Evolutionary conservation across 352 stramenopile genomes (phyloP).

Genomic region (Phytopythium aichiense): DNA sequence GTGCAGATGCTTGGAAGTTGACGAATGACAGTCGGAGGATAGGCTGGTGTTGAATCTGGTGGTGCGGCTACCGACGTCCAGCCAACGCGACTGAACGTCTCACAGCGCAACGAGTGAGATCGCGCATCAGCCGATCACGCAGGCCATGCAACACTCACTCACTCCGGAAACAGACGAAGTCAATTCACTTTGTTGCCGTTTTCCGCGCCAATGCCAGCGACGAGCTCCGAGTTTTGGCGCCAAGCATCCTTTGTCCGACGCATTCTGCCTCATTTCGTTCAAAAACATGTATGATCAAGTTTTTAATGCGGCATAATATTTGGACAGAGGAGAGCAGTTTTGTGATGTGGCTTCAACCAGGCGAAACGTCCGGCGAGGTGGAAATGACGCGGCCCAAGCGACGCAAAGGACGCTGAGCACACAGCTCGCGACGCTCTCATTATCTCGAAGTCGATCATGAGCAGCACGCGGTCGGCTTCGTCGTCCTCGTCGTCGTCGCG

Average conservation of each 20-base stretch:
- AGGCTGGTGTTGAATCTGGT: background rate
- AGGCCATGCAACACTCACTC: background rate
- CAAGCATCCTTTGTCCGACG: background rate
- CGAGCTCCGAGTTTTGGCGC: background rate
- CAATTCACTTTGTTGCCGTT: slow-evolving; percentile 1
- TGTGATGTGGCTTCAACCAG: background rate
- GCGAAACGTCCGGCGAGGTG: background rate
- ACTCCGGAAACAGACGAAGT: background rate
- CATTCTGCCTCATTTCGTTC: background rate
- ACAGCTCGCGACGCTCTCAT: background rate
- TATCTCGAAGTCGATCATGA: background rate
- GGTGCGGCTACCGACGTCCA: background rate
- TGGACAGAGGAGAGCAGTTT: background rate
- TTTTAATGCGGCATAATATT: background rate
- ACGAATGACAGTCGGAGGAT: background rate
- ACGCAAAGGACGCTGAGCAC: background rate
- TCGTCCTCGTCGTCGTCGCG: slow-evolving; percentile 4
- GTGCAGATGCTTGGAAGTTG: background rate
- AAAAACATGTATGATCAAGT: background rate
- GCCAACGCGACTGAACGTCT: background rate
- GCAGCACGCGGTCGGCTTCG: background rate
- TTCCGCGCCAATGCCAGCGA: background rate
- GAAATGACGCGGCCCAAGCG: background rate
- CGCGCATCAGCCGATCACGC: background rate
- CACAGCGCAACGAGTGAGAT: background rate